Evolutionary conservation across 805 yeast genomes (phyloP).

Genomic region (Metschnikowia bowlesiae): DNA sequence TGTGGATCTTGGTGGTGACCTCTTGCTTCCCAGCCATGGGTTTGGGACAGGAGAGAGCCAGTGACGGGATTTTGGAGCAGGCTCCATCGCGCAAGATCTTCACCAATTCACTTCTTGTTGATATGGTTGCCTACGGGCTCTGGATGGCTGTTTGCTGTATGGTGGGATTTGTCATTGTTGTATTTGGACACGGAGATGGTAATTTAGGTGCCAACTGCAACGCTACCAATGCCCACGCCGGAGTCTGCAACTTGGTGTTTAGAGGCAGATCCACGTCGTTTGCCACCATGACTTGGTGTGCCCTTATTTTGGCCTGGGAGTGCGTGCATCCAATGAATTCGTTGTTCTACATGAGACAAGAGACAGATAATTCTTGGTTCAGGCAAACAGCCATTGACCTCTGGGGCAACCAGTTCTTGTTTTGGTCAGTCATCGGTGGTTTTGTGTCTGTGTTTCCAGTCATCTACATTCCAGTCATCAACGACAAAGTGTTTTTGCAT

Average conservation of each 20-base stretch:
- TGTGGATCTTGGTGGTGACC: conserved; percentile 21
- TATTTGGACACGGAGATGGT: conserved; percentile 37
- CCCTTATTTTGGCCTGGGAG: conserved; percentile 38
- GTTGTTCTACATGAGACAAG: conserved; percentile 35
- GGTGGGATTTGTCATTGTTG: conserved; percentile 33
- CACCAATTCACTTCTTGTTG: conserved; percentile 38
- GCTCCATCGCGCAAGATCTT: conserved; percentile 37
- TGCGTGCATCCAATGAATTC: conserved; percentile 35
- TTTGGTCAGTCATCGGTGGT: conserved; percentile 37
- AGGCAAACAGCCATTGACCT: conserved; percentile 32
- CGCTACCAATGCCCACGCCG: conserved; percentile 15
- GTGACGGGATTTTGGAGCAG: conserved; percentile 33
- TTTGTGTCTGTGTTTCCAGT: conserved; percentile 37
- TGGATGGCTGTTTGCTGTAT: conserved; percentile 42
- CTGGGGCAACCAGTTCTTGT: conserved; percentile 34
- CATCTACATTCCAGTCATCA: conserved; percentile 38
- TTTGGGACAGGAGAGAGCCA: conserved; percentile 34
- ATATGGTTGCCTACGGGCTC: conserved; percentile 38
- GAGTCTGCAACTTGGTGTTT: conserved; percentile 30
- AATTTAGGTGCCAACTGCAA: conserved; percentile 36
- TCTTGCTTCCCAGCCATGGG: conserved; percentile 23
- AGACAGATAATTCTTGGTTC: conserved; percentile 34
- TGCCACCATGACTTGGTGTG: conserved; percentile 41
- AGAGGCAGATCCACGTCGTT: conserved; percentile 37
- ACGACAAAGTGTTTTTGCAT: conserved; percentile 36